Evolutionary conservation across 805 yeast genomes (phyloP).

Genomic region (Candida tammaniensis): DNA sequence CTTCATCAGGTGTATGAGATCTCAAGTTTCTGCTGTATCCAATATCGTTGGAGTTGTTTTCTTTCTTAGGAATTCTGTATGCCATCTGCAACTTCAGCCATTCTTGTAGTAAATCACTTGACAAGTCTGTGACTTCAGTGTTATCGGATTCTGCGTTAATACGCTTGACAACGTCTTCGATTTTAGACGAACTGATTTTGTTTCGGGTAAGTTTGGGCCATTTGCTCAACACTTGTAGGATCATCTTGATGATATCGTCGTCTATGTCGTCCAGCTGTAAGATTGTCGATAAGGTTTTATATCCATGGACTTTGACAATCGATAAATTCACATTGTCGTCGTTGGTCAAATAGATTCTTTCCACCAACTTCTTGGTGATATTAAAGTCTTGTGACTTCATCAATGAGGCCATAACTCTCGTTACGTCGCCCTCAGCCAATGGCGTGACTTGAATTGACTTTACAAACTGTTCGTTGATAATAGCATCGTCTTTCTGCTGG

Average conservation of each 20-base stretch:
- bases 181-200: slow-evolving; percentile 69
- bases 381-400: slow-evolving; percentile 71
- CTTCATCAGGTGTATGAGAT: slow-evolving; percentile 11
- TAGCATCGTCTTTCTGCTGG: slow-evolving; percentile 53
- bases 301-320: slow-evolving; percentile 81
- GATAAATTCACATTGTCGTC: slow-evolving; percentile 51
- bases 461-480: slow-evolving; percentile 64
- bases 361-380: slow-evolving; percentile 63
- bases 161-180: slow-evolving; percentile 59
- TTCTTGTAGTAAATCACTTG: slow-evolving; percentile 48
- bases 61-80: slow-evolving; percentile 75
- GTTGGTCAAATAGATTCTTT: slow-evolving; percentile 57
- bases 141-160: slow-evolving; percentile 27
- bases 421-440: slow-evolving; percentile 47
- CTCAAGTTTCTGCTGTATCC: slow-evolving; percentile 22
- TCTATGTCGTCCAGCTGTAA: slow-evolving; percentile 35
- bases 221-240: slow-evolving; percentile 55
- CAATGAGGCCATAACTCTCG: slow-evolving; percentile 76
- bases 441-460: slow-evolving; percentile 54
- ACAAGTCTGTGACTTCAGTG: slow-evolving; percentile 30
- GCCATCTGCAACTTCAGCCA: slow-evolving; percentile 81
- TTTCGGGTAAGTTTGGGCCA: slow-evolving; percentile 67
- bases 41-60: slow-evolving; percentile 11
- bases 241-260: slow-evolving; percentile 40
- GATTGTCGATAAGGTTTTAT: slow-evolving; percentile 67